phyloP scores from a whole-genome alignment of 108 stramenopile genomes.

The Pinguiococcus pyrenoidosus region DNA sequence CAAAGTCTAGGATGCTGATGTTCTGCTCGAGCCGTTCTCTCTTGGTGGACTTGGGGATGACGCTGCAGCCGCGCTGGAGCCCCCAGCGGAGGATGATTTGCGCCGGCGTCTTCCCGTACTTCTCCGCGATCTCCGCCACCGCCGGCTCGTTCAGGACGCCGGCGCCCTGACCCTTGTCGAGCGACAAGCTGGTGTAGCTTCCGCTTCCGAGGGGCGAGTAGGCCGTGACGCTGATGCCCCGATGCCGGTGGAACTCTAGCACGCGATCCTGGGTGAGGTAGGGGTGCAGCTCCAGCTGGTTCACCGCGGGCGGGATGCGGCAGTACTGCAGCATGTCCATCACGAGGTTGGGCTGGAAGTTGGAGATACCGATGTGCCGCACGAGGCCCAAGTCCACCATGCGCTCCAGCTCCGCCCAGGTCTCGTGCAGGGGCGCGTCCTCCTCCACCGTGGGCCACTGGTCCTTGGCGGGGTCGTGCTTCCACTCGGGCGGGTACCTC shows the following conservation, averaged over 20 bases:
- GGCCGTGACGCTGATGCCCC: conserved; percentile 55
- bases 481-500: conserved; percentile 88
- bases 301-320: conserved; percentile 53
- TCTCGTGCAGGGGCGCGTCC: conserved; percentile 39
- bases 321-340: conserved; percentile 54
- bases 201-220: conserved; percentile 65
- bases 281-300: conserved; percentile 78
- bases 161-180: conserved; percentile 52
- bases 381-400: conserved; percentile 51
- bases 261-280: conserved; percentile 55
- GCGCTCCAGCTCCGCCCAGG: conserved; percentile 65
- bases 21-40: conserved; percentile 59
- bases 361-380: conserved; percentile 64
- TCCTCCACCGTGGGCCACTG: conserved; percentile 42
- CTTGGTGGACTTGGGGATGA: conserved; percentile 60
- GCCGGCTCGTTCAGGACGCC: conserved; percentile 41
- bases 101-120: conserved; percentile 55
- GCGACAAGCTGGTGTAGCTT: conserved; percentile 58
- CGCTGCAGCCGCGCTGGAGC: conserved; percentile 58
- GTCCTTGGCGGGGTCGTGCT: conserved; percentile 36
- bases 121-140: conserved; percentile 44
- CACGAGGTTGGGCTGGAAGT: conserved; percentile 59
- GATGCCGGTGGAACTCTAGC: conserved; percentile 48
- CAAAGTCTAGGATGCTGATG: conserved; percentile 57
- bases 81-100: conserved; percentile 79